These are phyloP conservation scores for Yamadazyma triangularis DNA, from an alignment of 1,139 yeast genomes.

Conservation along the genomic window DNA sequence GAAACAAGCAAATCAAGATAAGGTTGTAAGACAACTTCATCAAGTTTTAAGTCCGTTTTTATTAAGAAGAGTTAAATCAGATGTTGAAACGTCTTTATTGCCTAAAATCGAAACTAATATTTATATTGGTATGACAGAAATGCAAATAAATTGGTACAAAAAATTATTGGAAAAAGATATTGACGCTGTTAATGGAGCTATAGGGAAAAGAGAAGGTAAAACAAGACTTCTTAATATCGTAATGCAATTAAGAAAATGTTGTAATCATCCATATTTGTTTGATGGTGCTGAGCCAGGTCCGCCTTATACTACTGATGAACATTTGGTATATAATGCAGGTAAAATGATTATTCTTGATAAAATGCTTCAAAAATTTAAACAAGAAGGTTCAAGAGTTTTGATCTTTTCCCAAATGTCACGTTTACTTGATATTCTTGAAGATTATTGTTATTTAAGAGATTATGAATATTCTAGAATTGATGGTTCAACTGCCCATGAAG, in stretches of 20 bases:
- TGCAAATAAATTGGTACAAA: constrained; percentile 92
- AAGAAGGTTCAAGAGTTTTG: constrained; percentile 82
- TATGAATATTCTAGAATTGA: constrained; percentile 90
- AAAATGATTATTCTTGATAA: constrained; percentile 89
- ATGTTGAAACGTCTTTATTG: constrained; percentile 83
- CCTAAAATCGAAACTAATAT: constrained; percentile 90
- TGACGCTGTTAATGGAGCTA: constrained; percentile 93
- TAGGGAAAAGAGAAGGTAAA: constrained; percentile 85
- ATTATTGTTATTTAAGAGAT: constrained; percentile 80
- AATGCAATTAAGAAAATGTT: constrained; percentile 94
- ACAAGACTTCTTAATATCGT: constrained; percentile 88
- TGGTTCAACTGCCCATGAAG: constrained; percentile 93
- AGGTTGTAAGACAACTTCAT: constrained; percentile 79
- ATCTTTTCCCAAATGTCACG: constrained; percentile 96
- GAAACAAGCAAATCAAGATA: constrained; percentile 57
- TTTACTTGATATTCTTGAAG: constrained; percentile 85
- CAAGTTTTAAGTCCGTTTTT: constrained; percentile 83
- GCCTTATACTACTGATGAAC: constrained; percentile 95
- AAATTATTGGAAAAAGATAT: constrained; percentile 86
- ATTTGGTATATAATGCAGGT: constrained; percentile 80
- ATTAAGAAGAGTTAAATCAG: constrained; percentile 84
- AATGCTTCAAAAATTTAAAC: constrained; percentile 64
- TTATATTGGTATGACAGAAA: constrained; percentile 89
- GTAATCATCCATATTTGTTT: constrained; percentile 93
- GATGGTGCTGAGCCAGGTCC: constrained; percentile 99